Evolutionary conservation across 305 asterid genomes (phyloP).

Genomic region (Withania somnifera): DNA sequence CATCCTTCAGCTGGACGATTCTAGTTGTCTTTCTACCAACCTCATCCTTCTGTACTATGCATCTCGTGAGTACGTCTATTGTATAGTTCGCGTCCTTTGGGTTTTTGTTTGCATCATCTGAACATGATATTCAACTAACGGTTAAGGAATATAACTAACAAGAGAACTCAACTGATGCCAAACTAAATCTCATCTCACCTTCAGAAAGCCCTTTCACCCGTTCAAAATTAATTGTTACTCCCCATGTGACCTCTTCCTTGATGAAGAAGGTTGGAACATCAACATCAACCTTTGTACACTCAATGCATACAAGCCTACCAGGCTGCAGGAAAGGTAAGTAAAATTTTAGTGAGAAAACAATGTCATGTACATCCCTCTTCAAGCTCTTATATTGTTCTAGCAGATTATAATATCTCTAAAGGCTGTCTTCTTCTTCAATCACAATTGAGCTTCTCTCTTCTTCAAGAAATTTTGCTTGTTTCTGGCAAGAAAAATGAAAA

Average conservation of each 20-base stretch:
- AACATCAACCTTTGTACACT: conserved; percentile 46
- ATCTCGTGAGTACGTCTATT: conserved; percentile 79
- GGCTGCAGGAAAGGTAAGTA: conserved; percentile 95
- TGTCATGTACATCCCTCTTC: conserved; percentile 55
- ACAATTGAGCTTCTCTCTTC: conserved; percentile 79
- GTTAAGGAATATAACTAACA: neutral
- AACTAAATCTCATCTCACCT: conserved; percentile 36
- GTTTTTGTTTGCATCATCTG: conserved; percentile 67
- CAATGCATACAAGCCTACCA: conserved; percentile 75
- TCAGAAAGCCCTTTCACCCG: conserved; percentile 63
- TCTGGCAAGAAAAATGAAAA: conserved; percentile 26
- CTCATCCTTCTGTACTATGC: conserved; percentile 62
- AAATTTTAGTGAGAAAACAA: conserved; percentile 59
- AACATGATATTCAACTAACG: conserved; percentile 10
- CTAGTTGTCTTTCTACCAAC: conserved; percentile 43
- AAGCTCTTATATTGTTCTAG: conserved; percentile 66
- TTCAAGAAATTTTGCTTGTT: conserved; percentile 64
- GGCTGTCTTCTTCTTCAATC: conserved; percentile 86
- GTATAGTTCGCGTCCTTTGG: conserved; percentile 81
- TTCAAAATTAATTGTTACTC: conserved; percentile 77
- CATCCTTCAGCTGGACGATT: conserved; percentile 56
- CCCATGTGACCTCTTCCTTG: conserved; percentile 80
- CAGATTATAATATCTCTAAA: conserved; percentile 76
- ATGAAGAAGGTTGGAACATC: conserved; percentile 48
- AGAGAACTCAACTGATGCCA: conserved; percentile 2